Conservation (phyloP, 345 rosid species). For the Aquilaria malaccensis region DNA sequence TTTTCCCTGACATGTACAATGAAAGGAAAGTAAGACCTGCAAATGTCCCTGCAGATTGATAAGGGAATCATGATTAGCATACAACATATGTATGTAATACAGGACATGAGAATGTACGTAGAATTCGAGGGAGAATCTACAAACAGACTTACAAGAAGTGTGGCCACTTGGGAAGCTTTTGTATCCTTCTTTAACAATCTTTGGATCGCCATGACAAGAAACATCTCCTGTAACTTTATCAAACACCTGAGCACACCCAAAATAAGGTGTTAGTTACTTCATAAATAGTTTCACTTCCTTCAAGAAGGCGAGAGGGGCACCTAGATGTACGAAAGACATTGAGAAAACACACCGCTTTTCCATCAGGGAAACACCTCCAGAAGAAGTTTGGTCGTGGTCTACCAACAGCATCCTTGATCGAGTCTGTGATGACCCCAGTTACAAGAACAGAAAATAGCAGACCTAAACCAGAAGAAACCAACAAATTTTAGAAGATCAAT, state of each 20-base stretch:
- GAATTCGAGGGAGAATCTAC: background rate
- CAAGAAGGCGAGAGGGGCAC: background rate
- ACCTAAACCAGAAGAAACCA: conserved; percentile 28
- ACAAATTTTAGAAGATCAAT: background rate
- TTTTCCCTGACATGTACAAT: conserved; percentile 59
- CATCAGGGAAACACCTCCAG: conserved; percentile 53
- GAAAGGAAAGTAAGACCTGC: conserved; percentile 57
- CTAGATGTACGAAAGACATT: background rate
- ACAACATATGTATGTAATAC: background rate
- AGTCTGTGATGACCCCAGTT: conserved; percentile 58
- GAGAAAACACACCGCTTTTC: conserved; percentile 31
- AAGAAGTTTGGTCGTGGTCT: conserved; percentile 67
- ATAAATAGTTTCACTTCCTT: background rate
- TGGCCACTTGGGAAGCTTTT: conserved; percentile 76
- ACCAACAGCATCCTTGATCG: conserved; percentile 57
- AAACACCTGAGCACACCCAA: conserved; percentile 29
- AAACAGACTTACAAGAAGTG: conserved; percentile 37
- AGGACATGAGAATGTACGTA: background rate
- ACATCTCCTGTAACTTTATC: conserved; percentile 31
- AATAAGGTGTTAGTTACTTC: background rate
- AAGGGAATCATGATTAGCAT: background rate
- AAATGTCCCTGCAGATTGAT: conserved; percentile 49
- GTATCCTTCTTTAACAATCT: conserved; percentile 54
- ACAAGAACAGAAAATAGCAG: conserved; percentile 36
- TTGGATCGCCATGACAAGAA: conserved; percentile 38